Evolutionary conservation across 148 eudicot genomes (phyloP).

Genomic region (Fagopyrum homotropicum): DNA sequence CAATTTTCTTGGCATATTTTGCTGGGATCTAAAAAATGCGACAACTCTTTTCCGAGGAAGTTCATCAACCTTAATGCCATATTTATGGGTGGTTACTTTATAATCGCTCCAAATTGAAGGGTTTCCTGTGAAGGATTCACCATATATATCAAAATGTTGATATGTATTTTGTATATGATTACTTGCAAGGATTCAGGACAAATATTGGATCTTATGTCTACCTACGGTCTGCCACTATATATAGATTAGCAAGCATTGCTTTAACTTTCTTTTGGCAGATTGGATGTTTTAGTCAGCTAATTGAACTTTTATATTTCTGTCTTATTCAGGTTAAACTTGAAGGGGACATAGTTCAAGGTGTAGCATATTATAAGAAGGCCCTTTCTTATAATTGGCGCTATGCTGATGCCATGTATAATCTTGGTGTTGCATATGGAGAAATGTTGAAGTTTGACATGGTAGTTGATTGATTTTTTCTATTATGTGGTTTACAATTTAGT

Average conservation of each 20-base stretch:
- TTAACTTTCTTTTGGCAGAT: background rate
- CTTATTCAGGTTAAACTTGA: conserved; percentile 79
- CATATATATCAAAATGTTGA: background rate
- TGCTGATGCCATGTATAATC: conserved; percentile 99
- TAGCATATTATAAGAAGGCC: conserved; percentile 88
- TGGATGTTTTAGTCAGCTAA: background rate
- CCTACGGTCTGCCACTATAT: background rate
- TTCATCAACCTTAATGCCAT: background rate
- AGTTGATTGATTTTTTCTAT: conserved; percentile 16
- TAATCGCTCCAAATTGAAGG: background rate
- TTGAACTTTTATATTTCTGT: background rate
- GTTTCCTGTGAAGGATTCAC: background rate
- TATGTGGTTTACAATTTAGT: background rate
- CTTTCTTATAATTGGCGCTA: conserved; percentile 95
- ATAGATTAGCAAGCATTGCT: background rate
- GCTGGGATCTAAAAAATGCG: background rate
- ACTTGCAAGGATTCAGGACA: background rate
- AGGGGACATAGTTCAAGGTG: conserved; percentile 88
- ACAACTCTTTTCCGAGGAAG: background rate
- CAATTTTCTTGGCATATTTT: background rate
- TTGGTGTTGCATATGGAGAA: conserved; percentile 99
- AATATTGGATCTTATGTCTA: background rate
- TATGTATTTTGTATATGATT: background rate
- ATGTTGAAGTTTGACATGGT: conserved; percentile 98
- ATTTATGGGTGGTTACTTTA: background rate